These are phyloP conservation scores for Brasenia schreberi DNA, from an alignment of 164 flowering plant species.

Conservation along the genomic window DNA sequence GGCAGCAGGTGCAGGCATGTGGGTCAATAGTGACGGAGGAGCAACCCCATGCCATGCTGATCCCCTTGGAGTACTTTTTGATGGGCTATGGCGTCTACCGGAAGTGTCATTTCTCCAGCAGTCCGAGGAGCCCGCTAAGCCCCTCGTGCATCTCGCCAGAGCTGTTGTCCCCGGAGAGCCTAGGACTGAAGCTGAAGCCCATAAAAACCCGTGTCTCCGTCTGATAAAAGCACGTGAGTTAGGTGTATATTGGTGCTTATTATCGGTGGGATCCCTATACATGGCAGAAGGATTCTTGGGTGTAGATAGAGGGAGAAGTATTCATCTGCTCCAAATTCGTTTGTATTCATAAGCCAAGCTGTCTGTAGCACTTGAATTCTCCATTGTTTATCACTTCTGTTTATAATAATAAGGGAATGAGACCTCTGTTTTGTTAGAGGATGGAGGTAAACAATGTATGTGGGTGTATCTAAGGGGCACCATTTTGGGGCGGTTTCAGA, in stretches of 20 bases:
- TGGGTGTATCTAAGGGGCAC: no score
- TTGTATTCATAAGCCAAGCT: neutral
- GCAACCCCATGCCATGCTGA: slow-evolving; percentile 95
- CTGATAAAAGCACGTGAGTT: slow-evolving; percentile 8
- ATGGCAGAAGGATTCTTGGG: slow-evolving; percentile 1
- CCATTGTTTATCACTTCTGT: neutral
- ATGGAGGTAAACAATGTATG: no score
- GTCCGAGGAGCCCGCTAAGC: slow-evolving; percentile 84
- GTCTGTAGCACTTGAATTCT: neutral
- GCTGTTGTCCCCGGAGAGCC: slow-evolving; percentile 91
- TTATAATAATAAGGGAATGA: neutral
- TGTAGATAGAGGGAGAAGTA: slow-evolving; percentile 17
- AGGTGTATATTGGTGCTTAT: neutral
- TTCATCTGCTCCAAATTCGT: neutral
- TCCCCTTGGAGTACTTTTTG: slow-evolving; percentile 85
- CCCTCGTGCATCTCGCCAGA: slow-evolving; percentile 86
- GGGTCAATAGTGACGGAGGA: slow-evolving; percentile 98
- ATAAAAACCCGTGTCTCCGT: slow-evolving; percentile 57
- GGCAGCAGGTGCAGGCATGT: slow-evolving; percentile 78
- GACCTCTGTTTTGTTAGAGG: no score
- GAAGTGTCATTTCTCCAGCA: slow-evolving; percentile 41
- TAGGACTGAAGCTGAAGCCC: slow-evolving; percentile 93
- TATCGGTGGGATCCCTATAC: neutral
- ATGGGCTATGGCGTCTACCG: slow-evolving; percentile 86
- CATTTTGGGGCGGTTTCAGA: no score